phyloP scores from a whole-genome alignment of 1,284 basidiomycete species.

The Mycosarcoma maydis region DNA sequence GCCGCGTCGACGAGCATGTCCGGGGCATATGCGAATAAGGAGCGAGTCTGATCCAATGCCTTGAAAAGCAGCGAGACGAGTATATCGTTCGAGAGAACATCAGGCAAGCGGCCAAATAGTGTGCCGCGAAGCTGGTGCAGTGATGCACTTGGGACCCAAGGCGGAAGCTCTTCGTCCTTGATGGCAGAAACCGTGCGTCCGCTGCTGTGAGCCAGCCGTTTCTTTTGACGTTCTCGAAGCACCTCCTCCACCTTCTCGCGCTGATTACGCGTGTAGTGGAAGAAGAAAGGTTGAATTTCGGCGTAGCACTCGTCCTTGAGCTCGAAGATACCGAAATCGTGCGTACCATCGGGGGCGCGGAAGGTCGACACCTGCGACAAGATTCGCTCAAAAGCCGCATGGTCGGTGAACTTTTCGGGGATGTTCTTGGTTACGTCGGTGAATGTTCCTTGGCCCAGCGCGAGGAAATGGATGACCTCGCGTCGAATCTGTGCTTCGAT shows the following conservation, averaged over 20 bases:
- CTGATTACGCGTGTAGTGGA: conserved; percentile 93
- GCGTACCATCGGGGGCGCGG: conserved; percentile 78
- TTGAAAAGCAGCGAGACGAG: conserved; percentile 51
- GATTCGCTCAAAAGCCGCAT: conserved; percentile 83
- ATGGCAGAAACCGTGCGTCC: conserved; percentile 20
- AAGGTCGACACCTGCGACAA: conserved; percentile 83
- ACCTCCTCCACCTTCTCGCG: conserved; percentile 90
- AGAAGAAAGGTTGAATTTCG: conserved; percentile 95
- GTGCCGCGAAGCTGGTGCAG: conserved; percentile 43
- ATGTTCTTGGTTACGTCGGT: conserved; percentile 92
- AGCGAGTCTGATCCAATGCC: conserved; percentile 42
- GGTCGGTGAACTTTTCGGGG: conserved; percentile 87
- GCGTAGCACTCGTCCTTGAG: conserved; percentile 83
- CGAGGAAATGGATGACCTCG: conserved; percentile 90
- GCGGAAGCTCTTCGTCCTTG: conserved; percentile 44
- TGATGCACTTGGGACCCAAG: conserved; percentile 14
- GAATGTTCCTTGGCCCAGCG: conserved; percentile 86
- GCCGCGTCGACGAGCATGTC: conserved; percentile 90
- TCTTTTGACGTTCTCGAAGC: conserved; percentile 68
- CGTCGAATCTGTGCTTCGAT: conserved; percentile 77
- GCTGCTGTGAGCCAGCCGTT: conserved; percentile 25
- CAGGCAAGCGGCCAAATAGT: conserved; percentile 39
- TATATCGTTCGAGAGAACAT: conserved; percentile 34
- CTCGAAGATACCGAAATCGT: conserved; percentile 86
- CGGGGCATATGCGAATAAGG: conserved; percentile 41